Percentiles rank a stretch among this genome's conserved stretches.
Conservation (phyloP, 768 basidiomycete species). For the Hebeloma cylindrosporum region DNA sequence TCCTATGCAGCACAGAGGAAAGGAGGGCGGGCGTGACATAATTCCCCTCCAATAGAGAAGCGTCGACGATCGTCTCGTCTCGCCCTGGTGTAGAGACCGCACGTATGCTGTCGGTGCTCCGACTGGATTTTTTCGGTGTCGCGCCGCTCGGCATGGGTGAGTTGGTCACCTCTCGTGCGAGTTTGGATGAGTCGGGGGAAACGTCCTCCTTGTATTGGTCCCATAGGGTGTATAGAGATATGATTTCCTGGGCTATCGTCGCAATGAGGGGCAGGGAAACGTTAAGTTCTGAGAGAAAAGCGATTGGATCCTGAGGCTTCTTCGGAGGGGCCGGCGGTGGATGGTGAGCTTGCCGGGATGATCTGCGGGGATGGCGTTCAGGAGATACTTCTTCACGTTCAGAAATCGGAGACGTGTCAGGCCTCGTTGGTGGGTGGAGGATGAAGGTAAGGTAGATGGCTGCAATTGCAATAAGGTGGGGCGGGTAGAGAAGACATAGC, state of each 20-base stretch:
- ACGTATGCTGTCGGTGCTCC: constrained; percentile 21
- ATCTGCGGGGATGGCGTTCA: constrained; percentile 37
- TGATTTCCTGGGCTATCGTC: constrained; percentile 87
- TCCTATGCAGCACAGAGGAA: constrained; percentile 54
- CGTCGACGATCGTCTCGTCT: constrained; percentile 11
- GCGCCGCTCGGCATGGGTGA: constrained; percentile 27
- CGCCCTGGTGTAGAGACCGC: constrained; percentile 30
- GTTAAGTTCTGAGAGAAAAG: constrained; percentile 84
- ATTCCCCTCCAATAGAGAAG: constrained; percentile 22
- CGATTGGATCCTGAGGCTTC: constrained; percentile 65
- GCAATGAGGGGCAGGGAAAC: constrained; percentile 81
- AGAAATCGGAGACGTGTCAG: constrained; percentile 11
- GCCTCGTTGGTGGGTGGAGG: constrained; percentile 59
- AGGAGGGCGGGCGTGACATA: constrained; percentile 61
- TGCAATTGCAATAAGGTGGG: constrained; percentile 90
- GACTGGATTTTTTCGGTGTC: constrained; percentile 29
- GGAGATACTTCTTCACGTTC: constrained; percentile 14
- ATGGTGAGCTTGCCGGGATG: constrained; percentile 30
- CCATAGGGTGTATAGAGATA: constrained; percentile 89
- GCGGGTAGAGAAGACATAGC: constrained; percentile 91
- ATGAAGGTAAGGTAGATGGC: constrained; percentile 88
- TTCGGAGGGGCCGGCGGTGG: constrained; percentile 32
- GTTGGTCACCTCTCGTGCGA: constrained; percentile 24
- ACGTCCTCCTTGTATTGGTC: constrained; percentile 74
- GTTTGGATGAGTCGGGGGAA: constrained; percentile 33